Evolutionary conservation across 352 stramenopile genomes (phyloP).

Genomic region (Phytophthora capsici): DNA sequence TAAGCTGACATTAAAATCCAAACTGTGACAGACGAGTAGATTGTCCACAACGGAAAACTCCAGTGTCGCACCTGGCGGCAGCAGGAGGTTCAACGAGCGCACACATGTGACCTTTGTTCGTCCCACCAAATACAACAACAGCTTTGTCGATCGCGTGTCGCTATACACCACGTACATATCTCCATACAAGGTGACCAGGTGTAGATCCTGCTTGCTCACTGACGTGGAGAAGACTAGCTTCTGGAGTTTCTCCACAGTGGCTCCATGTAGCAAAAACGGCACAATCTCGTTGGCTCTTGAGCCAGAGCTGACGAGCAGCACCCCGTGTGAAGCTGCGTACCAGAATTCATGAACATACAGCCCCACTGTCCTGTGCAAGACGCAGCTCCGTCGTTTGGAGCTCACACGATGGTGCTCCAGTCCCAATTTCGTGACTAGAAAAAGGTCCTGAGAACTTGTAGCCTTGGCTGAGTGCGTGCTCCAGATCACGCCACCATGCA

Average conservation of each 20-base stretch:
- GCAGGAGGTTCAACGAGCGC: slow-evolving; percentile 73
- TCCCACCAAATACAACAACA: slow-evolving; percentile 79
- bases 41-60: slow-evolving; percentile 87
- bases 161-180: slow-evolving; percentile 72
- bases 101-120: slow-evolving; percentile 74
- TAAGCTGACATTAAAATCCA: slow-evolving; percentile 80
- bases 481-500: slow-evolving; percentile 68
- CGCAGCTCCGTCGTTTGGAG: slow-evolving; percentile 56
- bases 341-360: slow-evolving; percentile 78
- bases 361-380: slow-evolving; percentile 62
- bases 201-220: slow-evolving; percentile 60
- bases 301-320: slow-evolving; percentile 76
- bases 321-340: slow-evolving; percentile 64
- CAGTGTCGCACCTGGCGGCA: slow-evolving; percentile 60
- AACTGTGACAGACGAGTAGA: slow-evolving; percentile 80
- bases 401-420: slow-evolving; percentile 82
- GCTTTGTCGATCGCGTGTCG: slow-evolving; percentile 58
- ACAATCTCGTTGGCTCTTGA: slow-evolving; percentile 82
- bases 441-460: slow-evolving; percentile 72
- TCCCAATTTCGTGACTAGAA: slow-evolving; percentile 75
- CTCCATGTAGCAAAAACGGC: slow-evolving; percentile 65
- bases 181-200: slow-evolving; percentile 71
- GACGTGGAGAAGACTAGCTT: slow-evolving; percentile 74
- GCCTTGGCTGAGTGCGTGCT: slow-evolving; percentile 54
- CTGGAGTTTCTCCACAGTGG: slow-evolving; percentile 70